Evolutionary conservation across 805 yeast species (phyloP).

Genomic region (Starmerella ratchasimensis): DNA sequence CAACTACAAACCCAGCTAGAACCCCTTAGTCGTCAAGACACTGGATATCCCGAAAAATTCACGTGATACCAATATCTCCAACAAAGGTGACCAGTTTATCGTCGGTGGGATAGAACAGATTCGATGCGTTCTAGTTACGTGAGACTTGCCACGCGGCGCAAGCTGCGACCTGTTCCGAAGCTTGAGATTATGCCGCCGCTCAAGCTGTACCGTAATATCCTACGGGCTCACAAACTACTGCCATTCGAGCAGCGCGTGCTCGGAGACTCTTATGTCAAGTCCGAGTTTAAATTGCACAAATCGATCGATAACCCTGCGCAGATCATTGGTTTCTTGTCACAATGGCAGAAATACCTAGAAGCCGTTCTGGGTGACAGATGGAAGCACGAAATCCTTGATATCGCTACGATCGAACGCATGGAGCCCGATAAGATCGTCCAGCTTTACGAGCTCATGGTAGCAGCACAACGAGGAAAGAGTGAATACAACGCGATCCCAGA

Average conservation of each 20-base stretch:
- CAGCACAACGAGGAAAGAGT: conserved; percentile 27
- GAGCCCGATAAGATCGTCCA: conserved; percentile 83
- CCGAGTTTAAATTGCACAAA: conserved; percentile 79
- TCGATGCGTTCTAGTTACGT: too few species aligned
- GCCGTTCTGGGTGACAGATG: conserved; percentile 38
- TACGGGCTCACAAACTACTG: conserved; percentile 57
- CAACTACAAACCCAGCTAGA: too few species aligned
- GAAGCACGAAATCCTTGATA: conserved; percentile 49
- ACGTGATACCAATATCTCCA: too few species aligned
- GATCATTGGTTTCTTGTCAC: conserved; percentile 81
- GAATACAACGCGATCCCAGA: conserved; percentile 27
- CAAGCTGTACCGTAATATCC: conserved; percentile 58
- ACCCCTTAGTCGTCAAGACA: too few species aligned
- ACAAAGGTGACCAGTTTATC: too few species aligned
- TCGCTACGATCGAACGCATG: conserved; percentile 62
- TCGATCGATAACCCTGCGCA: conserved; percentile 77
- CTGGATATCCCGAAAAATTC: too few species aligned
- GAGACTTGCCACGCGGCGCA: conserved; percentile 20
- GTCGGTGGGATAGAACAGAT: too few species aligned
- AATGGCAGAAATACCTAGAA: conserved; percentile 61
- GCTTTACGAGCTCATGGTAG: conserved; percentile 34
- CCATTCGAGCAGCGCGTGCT: conserved; percentile 58
- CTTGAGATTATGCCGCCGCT: conserved; percentile 60
- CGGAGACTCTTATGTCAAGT: conserved; percentile 81
- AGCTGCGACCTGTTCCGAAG: conserved; percentile 16